Evolutionary conservation across 2,329 filamentous ascomycete genomes (phyloP).

Genomic region (Myriosclerotinia duriaeana): DNA sequence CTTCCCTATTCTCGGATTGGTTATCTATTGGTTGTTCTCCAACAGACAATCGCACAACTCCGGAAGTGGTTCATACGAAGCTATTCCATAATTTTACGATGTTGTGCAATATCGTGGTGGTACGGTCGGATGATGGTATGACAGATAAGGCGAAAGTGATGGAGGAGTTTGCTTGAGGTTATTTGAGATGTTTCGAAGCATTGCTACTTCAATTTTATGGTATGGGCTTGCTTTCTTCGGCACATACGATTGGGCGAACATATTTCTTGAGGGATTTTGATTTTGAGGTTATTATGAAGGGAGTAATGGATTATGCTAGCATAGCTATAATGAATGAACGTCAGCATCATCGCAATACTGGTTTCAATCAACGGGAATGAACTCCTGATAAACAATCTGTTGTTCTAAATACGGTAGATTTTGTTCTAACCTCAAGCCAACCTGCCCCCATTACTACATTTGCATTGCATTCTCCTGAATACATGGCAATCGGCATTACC

Average conservation of each 20-base stretch:
- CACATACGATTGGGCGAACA: slow-evolving; percentile 5
- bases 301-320: neutral
- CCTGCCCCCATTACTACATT: neutral
- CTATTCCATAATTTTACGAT: slow-evolving; percentile 31
- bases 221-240: neutral
- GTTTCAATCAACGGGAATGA: neutral
- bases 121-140: neutral
- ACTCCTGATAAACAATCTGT: neutral
- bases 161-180: neutral
- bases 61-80: slow-evolving; percentile 54
- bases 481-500: neutral
- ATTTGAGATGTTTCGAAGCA: too few relatives aligned
- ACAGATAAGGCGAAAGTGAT: neutral
- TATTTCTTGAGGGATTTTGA: neutral
- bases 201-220: neutral
- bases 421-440: neutral
- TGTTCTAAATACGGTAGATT: neutral
- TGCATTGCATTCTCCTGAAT: neutral
- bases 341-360: neutral
- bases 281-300: slow-evolving; percentile 1
- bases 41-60: slow-evolving; percentile 56
- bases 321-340: slow-evolving; percentile 13
- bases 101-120: too few relatives aligned
- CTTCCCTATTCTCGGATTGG: slow-evolving; percentile 60
- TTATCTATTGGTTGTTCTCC: slow-evolving; percentile 65